Percentiles rank a stretch among this genome's conserved stretches.
Evolutionary conservation across 129 eudicot genomes (phyloP).

Genomic region (Chrysanthemum makinoi): DNA sequence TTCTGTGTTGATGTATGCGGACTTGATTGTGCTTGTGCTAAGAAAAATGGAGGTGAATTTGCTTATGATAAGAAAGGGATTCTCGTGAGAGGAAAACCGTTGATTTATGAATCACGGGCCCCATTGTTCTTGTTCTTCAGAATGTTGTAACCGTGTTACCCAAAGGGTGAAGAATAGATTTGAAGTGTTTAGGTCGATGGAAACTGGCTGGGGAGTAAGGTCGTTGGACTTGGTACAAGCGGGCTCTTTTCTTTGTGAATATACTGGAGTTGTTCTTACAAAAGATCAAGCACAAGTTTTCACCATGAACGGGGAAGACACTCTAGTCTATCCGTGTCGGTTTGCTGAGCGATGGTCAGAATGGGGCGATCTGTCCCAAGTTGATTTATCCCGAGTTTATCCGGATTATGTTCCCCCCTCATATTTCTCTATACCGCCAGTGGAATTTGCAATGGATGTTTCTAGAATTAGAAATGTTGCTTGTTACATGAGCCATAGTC

Average conservation of each 20-base stretch:
- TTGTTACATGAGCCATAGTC: constrained; percentile 79
- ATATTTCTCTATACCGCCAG: constrained; percentile 48
- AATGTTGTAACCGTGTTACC: constrained; percentile 62
- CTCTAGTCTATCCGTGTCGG: constrained; percentile 64
- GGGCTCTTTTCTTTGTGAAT: constrained; percentile 77
- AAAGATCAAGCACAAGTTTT: constrained; percentile 56
- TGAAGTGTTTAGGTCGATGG: constrained; percentile 67
- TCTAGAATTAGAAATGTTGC: constrained; percentile 82
- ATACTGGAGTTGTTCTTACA: constrained; percentile 70
- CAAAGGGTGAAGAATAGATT: constrained; percentile 50
- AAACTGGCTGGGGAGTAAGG: constrained; percentile 82
- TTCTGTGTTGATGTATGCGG: constrained; percentile 49
- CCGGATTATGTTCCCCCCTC: constrained; percentile 51
- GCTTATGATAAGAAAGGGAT: constrained; percentile 55
- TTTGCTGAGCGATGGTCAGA: constrained; percentile 76
- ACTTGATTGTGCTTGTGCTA: constrained; percentile 48
- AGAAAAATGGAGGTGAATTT: constrained; percentile 63
- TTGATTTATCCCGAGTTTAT: constrained; percentile 51
- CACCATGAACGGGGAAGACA: constrained; percentile 76
- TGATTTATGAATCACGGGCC: constrained; percentile 69
- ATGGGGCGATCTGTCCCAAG: constrained; percentile 80
- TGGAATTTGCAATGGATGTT: constrained; percentile 80
- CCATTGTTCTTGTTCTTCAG: constrained; percentile 53
- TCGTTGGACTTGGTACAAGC: constrained; percentile 66
- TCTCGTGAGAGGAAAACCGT: constrained; percentile 50